Conservation (phyloP, 2,329 filamentous ascomycete genomes). For the Exophiala bonariae region DNA sequence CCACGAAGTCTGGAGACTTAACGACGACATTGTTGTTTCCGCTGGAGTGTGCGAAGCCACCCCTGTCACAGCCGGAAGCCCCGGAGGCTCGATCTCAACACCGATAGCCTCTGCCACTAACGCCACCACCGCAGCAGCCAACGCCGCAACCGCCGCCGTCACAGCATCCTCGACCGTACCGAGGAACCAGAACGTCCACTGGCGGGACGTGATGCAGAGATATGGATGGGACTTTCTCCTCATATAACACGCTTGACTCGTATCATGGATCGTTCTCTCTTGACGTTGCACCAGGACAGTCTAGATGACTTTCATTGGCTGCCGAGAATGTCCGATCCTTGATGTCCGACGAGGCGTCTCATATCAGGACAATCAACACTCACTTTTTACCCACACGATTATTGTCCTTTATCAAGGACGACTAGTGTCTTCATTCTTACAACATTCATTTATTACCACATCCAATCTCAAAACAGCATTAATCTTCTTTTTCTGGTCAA, state of each 20-base stretch:
- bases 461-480: conserved; percentile 17
- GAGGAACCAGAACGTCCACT: conserved; percentile 71
- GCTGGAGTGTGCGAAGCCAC: conserved; percentile 31
- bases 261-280: conserved; percentile 6
- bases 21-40: conserved; percentile 59
- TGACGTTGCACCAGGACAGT: conserved; percentile 11
- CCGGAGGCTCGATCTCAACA: conserved; percentile 22
- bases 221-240: conserved; percentile 92
- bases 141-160: neutral
- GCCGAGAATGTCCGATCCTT: conserved; percentile 6
- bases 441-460: conserved; percentile 13
- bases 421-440: conserved; percentile 10
- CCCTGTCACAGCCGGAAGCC: conserved; percentile 27
- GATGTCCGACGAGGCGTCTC: neutral
- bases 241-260: conserved; percentile 49
- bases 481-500: conserved; percentile 26
- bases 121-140: conserved; percentile 2
- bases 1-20: conserved; percentile 75
- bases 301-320: conserved; percentile 13
- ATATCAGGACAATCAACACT: conserved; percentile 10
- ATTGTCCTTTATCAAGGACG: conserved; percentile 25
- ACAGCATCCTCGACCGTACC: conserved; percentile 33
- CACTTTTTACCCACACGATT: conserved; percentile 13
- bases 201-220: conserved; percentile 89
- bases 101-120: conserved; percentile 17